These are phyloP conservation scores for Cunninghamia lanceolata DNA, from an alignment of 75 land plant genomes.

Conservation along the genomic window DNA sequence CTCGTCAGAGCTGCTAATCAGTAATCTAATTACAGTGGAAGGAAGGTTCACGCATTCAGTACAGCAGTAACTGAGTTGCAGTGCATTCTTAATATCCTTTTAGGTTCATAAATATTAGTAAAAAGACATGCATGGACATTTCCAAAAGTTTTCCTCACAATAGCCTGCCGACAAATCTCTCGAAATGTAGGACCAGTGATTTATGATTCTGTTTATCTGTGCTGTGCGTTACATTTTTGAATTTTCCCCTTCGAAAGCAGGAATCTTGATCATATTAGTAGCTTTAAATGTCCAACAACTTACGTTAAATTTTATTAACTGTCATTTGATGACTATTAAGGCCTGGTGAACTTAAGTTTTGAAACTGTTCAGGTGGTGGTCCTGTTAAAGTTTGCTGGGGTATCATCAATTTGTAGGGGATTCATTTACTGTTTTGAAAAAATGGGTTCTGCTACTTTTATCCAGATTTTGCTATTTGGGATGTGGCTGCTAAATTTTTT, in stretches of 20 bases:
- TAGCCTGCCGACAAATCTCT: background rate
- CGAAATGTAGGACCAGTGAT: background rate
- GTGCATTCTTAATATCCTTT: background rate
- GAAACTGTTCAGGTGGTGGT: background rate
- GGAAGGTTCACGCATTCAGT: background rate
- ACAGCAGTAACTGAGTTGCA: background rate
- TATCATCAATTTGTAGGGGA: background rate
- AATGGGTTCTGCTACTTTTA: background rate
- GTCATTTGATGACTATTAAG: background rate
- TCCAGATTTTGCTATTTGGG: background rate
- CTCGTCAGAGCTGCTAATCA: background rate
- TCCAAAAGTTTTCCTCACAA: background rate
- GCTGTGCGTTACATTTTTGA: background rate
- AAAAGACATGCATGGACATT: background rate
- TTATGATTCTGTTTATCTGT: background rate
- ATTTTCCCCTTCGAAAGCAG: background rate
- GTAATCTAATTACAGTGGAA: background rate
- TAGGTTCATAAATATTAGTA: background rate
- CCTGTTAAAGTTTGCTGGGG: background rate
- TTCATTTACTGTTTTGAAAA: background rate
- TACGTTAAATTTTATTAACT: background rate
- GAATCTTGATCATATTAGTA: background rate
- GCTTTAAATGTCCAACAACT: background rate
- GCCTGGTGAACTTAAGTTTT: background rate
- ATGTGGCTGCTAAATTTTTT: background rate